These are phyloP conservation scores for Cutaneotrichosporon spelunceum DNA, from an alignment of 1,284 basidiomycete species.

Conservation along the genomic window DNA sequence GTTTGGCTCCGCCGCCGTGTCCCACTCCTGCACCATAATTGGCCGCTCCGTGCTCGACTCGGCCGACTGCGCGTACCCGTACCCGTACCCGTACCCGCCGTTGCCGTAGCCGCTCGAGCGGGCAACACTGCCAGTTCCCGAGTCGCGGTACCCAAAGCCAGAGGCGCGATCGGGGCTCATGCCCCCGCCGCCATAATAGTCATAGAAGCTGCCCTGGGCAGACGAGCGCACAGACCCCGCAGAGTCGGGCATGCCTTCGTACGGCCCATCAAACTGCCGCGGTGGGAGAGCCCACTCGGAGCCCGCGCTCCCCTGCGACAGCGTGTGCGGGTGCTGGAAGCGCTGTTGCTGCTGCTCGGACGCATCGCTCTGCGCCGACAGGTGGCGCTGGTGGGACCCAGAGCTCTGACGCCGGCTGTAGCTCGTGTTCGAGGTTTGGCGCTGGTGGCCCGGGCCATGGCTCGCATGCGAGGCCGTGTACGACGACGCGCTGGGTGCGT, in stretches of 20 bases:
- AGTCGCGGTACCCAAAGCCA: not conserved
- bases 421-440: not conserved
- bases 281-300: slow-evolving; percentile 9
- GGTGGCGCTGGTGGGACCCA: not conserved
- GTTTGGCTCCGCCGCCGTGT: not conserved
- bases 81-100: not conserved
- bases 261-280: slow-evolving; percentile 1
- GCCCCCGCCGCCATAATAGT: slow-evolving; percentile 15
- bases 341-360: not conserved
- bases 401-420: not conserved
- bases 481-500: not conserved
- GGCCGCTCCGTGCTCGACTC: not conserved
- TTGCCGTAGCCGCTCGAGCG: not conserved
- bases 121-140: not conserved
- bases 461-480: not conserved
- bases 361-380: not conserved
- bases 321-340: slow-evolving; percentile 14
- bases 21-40: not conserved
- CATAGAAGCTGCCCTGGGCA: slow-evolving; percentile 16
- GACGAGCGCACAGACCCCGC: slow-evolving; percentile 8
- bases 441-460: not conserved
- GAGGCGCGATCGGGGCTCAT: not conserved
- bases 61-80: not conserved
- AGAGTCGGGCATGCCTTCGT: not conserved
- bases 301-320: slow-evolving; percentile 4